Base-by-base conservation (phyloP, 257 asterid genomes). In the Lithospermum erythrorhizon region DNA sequence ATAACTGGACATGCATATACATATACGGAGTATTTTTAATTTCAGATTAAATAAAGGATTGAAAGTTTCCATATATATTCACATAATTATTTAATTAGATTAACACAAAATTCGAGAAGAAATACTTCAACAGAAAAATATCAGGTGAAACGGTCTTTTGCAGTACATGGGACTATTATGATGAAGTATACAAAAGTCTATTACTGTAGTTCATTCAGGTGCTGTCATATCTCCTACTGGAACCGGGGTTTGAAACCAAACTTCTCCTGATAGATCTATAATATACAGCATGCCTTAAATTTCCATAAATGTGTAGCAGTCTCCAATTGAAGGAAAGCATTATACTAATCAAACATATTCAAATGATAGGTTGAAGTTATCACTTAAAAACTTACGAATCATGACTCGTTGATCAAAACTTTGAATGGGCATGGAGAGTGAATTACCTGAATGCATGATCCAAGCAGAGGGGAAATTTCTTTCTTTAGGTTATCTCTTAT, bases 381-480 rank as follows among this genome's bases (percentile, higher is more conserved):
- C 49, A 41, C 18, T 41, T 41, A 13, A 41, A 41, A 41, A 9
- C 17, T 41, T 41, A 41, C 13, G 18, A 14, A 11, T 21, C 14
- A 32, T 22, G n/a, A 57, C 24, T 21, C 6, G 19, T 21, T 23
- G 61, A 24, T 23, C 25, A 21, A 57, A 57, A 23, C 35, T 15
- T 48, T 52, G 48, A 16, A 27, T 20, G 23, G 30, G n/a, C 61
- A 57, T 35, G 45, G 48, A 1, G 70, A 20, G 51, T 62, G 23
- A 63, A 19, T 32, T 80, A 88, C 98, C 97, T 89, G 95, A 72
- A 93, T 93, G 66, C 98, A 93, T 78, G 84, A 75, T 64, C 97
- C 97, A 68, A 93, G 96, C 78, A 86, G 65, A 55, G 97, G 97
- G 68, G 97, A 93, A 70, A 93, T 93, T 77, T 86, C 95, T 76